Conservation (phyloP, 2,329 filamentous ascomycete species). For the Aspergillus alliaceus region DNA sequence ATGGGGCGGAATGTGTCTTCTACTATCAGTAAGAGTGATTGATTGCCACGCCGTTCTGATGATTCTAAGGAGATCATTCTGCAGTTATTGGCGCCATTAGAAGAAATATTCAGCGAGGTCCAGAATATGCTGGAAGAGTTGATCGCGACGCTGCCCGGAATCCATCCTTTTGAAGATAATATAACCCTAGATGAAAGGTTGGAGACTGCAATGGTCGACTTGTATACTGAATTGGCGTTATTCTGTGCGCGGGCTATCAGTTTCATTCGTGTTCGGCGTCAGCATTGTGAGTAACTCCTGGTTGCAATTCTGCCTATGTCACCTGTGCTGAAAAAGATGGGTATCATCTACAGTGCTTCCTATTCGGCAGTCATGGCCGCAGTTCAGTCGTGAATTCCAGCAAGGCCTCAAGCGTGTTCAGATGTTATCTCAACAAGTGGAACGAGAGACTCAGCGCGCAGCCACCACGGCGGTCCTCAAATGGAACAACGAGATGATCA, state of each 20-base stretch:
- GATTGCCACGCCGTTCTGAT: not conserved
- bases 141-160: not conserved
- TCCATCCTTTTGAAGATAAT: not conserved
- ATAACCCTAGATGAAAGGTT: not conserved
- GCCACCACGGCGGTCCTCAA: not conserved
- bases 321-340: not conserved
- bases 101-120: not conserved
- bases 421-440: not conserved
- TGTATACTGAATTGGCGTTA: not conserved
- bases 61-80: not conserved
- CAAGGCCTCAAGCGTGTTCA: not conserved
- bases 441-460: not conserved
- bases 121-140: not conserved
- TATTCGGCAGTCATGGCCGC: not conserved
- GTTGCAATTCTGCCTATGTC: not conserved
- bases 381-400: not conserved
- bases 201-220: not conserved
- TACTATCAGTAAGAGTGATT: not conserved
- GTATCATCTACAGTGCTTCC: not conserved
- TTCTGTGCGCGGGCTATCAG: not conserved
- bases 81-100: not conserved
- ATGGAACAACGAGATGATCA: not conserved
- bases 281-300: not conserved
- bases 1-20: not conserved
- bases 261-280: not conserved